Base-by-base conservation (phyloP, 345 rosid species). In the Sapria himalayana region DNA sequence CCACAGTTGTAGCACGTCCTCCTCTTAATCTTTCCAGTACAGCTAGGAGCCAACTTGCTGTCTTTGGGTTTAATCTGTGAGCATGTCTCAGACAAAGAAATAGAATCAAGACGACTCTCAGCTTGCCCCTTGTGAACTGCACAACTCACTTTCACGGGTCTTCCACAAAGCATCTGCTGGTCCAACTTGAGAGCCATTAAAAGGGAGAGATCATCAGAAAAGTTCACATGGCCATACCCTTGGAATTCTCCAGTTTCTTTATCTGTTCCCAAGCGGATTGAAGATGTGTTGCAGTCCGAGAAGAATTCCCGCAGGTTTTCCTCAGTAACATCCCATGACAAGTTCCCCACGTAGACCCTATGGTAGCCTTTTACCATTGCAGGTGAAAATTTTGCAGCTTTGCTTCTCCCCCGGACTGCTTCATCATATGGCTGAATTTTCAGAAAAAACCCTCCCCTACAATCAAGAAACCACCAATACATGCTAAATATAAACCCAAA, bases 221-320 rank as follows among this genome's bases (percentile, higher is more conserved):
- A 89, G 55, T 79, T 86, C 29, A 82, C 74, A 48, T 82, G 98
- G 16, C 81, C 95, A 25, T 72, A 82, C 24, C 98, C 98, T 45
- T 61, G 65, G 62, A 82, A 79, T 36, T 76, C 86, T 46, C 73
- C 81, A 9, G 85, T 79, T 60, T 74, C 91, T 63, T 81, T 86
- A 68, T 76, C 58, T 56, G 21, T 60, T 16, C 93, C 98, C n/a
- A 71, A 63, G 15, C 94, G 82, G 22, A 89, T 42, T 4, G 84
- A 70, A 23, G 69, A 60, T 37, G 76, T 71, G 17, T 54, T 64
- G 56, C 82, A 89, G 50, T 62, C 93, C 1, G 84, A 66, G 64
- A 89, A 79, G 59, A 76, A 67, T 36, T 64, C 69, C 40, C 55
- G 74, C 48, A 76, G 46, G 39, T 82, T 81, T 14, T 66, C 77